Evolutionary conservation across 1,139 yeast species (phyloP).

Genomic region (Hyphopichia fennica): DNA sequence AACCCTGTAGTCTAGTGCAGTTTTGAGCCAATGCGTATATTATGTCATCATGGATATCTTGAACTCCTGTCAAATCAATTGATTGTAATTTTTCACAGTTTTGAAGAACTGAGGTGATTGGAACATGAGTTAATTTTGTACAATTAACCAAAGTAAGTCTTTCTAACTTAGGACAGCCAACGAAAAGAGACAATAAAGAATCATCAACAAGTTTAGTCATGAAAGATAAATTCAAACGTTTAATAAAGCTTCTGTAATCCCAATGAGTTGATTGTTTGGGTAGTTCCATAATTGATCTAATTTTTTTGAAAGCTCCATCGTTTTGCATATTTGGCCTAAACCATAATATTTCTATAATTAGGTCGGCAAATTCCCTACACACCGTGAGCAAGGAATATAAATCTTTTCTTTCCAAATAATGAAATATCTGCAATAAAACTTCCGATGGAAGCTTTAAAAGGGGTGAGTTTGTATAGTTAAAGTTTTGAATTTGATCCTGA

Average conservation of each 20-base stretch:
- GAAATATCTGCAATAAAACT: conserved; percentile 68
- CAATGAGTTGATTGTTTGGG: conserved; percentile 55
- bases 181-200: conserved; percentile 51
- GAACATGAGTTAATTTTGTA: conserved; percentile 57
- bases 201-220: conserved; percentile 72
- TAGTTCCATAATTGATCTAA: conserved; percentile 54
- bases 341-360: conserved; percentile 83
- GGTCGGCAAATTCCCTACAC: conserved; percentile 78
- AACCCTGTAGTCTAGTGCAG: conserved; percentile 81
- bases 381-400: conserved; percentile 70
- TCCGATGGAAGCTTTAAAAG: conserved; percentile 76
- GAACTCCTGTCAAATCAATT: conserved; percentile 88
- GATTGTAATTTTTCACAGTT: conserved; percentile 76
- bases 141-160: conserved; percentile 85
- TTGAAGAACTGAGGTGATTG: conserved; percentile 61
- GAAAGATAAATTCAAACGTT: conserved; percentile 76
- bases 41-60: conserved; percentile 64
- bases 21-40: conserved; percentile 66
- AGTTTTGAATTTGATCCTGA: conserved; percentile 19
- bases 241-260: conserved; percentile 74
- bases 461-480: conserved; percentile 39
- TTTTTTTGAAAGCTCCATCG: conserved; percentile 48
- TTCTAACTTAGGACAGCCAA: conserved; percentile 76
- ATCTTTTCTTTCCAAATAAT: conserved; percentile 66
- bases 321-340: conserved; percentile 80